A percentile compares a stretch with the other conserved stretches of the same genome.
Conservation (phyloP, 1,139 yeast genomes). For the Pneumocystis sp. region DNA sequence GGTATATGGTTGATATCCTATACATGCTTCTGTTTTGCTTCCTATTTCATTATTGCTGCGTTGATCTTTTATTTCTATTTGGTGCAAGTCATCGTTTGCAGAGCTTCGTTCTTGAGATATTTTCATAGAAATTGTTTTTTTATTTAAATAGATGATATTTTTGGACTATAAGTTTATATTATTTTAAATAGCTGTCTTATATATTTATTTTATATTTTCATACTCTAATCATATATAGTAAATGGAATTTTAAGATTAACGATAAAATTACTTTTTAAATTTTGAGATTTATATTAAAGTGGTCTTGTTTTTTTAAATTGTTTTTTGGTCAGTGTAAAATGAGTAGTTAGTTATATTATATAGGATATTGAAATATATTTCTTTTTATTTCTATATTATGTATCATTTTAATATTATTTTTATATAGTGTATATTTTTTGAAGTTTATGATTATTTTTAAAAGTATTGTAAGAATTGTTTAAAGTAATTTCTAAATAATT, state of each 20-base stretch:
- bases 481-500: no score
- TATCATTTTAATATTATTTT: no score
- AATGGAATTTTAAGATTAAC: no score
- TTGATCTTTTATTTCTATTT: background rate
- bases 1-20: background rate
- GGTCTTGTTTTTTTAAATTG: background rate
- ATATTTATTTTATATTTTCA: background rate
- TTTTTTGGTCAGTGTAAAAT: background rate
- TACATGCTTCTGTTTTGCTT: background rate
- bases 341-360: background rate
- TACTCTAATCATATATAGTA: background rate
- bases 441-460: no score
- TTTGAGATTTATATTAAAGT: background rate
- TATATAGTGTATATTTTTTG: no score
- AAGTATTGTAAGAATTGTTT: no score
- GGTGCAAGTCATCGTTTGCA: background rate
- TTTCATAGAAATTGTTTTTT: background rate
- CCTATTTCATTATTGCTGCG: background rate
- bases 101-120: background rate
- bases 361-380: background rate
- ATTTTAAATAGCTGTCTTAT: background rate
- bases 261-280: no score
- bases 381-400: no score
- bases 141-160: background rate
- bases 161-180: background rate